phyloP scores from a whole-genome alignment of 2,329 filamentous ascomycete genomes.

The Pseudogymnoascus sp. region DNA sequence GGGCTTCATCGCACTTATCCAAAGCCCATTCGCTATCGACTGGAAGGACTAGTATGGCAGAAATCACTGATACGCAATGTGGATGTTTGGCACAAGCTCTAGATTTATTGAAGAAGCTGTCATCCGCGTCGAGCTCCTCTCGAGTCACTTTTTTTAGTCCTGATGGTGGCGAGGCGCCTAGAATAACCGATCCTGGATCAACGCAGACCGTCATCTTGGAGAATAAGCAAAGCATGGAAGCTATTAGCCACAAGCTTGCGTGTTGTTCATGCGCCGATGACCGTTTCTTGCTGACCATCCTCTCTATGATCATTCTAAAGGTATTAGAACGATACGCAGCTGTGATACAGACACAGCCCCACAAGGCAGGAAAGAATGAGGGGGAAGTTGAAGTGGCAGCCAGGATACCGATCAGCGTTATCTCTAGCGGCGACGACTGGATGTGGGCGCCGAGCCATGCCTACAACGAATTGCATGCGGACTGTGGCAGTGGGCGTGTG shows the following conservation, averaged over 20 bases:
- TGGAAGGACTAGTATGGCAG: background rate
- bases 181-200: background rate
- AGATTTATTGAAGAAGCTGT: conserved; percentile 22
- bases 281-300: conserved; percentile 28
- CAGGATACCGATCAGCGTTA: conserved; percentile 14
- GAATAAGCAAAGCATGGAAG: conserved; percentile 28
- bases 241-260: conserved; percentile 27
- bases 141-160: background rate
- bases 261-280: conserved; percentile 29
- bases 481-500: conserved; percentile 17
- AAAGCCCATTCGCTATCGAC: background rate
- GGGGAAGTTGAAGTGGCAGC: background rate
- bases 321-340: conserved; percentile 29
- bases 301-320: conserved; percentile 32
- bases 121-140: conserved; percentile 11
- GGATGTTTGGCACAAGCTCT: conserved; percentile 22
- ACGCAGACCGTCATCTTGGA: conserved; percentile 23
- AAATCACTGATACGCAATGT: conserved; percentile 8
- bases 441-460: background rate
- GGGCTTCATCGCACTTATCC: background rate
- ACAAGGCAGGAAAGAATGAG: background rate
- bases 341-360: conserved; percentile 16
- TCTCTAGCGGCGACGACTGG: conserved; percentile 20
- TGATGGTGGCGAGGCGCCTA: background rate
- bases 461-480: background rate